These are phyloP conservation scores for Kodamaea neixiangensis DNA, from an alignment of 805 yeast genomes.

Conservation along the genomic window DNA sequence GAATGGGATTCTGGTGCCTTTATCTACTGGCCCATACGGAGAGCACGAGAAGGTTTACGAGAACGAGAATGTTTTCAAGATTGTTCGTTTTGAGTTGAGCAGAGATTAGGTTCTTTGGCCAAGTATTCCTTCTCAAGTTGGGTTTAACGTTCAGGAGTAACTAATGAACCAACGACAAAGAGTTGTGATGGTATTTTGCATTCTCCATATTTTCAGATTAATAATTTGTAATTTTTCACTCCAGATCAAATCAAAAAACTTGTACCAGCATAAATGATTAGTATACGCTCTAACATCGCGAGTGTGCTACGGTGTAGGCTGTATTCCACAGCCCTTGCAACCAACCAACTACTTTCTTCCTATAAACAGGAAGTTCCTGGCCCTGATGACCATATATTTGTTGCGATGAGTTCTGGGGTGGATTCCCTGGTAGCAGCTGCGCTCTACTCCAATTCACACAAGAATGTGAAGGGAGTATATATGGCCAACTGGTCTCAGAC, in stretches of 20 bases:
- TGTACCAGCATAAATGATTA: not conserved
- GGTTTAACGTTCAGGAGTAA: not conserved
- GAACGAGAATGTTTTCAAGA: conserved; percentile 36
- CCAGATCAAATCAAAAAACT: not conserved
- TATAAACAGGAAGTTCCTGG: conserved; percentile 48
- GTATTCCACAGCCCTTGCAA: conserved; percentile 1
- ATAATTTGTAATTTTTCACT: not conserved
- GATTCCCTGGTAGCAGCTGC: conserved; percentile 91
- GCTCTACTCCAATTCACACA: conserved; percentile 52
- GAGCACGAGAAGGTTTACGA: conserved; percentile 65
- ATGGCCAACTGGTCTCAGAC: conserved; percentile 90
- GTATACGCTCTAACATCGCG: not conserved
- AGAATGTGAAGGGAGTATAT: conserved; percentile 75
- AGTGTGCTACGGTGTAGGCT: not conserved
- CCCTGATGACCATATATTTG: conserved; percentile 59
- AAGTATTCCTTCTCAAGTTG: not conserved
- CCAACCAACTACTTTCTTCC: conserved; percentile 5
- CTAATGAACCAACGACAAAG: not conserved
- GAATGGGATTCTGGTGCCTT: conserved; percentile 12
- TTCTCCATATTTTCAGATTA: too few relatives aligned
- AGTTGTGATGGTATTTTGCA: too few relatives aligned
- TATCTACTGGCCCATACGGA: conserved; percentile 47
- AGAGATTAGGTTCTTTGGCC: not conserved
- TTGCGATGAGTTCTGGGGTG: conserved; percentile 97
- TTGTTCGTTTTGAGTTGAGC: conserved; percentile 4